These are phyloP conservation scores for Botrytis deweyae DNA, from an alignment of 2,329 filamentous ascomycete genomes.

Conservation along the genomic window DNA sequence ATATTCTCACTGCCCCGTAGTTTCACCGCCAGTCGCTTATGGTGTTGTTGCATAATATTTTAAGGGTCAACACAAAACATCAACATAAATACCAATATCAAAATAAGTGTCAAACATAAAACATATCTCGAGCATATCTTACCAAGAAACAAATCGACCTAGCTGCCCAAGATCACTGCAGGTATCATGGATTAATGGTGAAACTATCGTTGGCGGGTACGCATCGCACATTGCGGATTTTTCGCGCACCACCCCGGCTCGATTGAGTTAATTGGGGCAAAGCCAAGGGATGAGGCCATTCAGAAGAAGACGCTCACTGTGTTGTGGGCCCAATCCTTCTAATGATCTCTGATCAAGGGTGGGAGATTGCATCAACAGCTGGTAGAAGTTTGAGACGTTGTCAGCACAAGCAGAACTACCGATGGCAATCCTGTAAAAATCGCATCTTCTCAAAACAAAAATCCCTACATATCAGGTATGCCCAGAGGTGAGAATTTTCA, in stretches of 20 bases:
- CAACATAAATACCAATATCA: background rate
- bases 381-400: background rate
- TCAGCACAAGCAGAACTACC: background rate
- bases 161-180: background rate
- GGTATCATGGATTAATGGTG: background rate
- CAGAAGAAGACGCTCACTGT: background rate
- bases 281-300: background rate
- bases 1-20: background rate
- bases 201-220: background rate
- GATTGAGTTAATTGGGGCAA: background rate
- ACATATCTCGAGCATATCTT: background rate
- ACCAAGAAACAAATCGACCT: background rate
- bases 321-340: background rate
- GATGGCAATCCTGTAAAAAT: background rate
- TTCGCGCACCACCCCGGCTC: background rate
- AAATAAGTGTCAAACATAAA: background rate
- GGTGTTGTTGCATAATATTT: background rate
- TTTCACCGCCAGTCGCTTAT: background rate
- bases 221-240: background rate
- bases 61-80: background rate
- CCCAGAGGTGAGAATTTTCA: background rate
- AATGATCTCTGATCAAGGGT: background rate
- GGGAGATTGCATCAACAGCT: background rate
- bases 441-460: background rate
- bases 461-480: background rate